phyloP scores from a whole-genome alignment of 2,329 filamentous ascomycete genomes.

The Talaromyces sp. region DNA sequence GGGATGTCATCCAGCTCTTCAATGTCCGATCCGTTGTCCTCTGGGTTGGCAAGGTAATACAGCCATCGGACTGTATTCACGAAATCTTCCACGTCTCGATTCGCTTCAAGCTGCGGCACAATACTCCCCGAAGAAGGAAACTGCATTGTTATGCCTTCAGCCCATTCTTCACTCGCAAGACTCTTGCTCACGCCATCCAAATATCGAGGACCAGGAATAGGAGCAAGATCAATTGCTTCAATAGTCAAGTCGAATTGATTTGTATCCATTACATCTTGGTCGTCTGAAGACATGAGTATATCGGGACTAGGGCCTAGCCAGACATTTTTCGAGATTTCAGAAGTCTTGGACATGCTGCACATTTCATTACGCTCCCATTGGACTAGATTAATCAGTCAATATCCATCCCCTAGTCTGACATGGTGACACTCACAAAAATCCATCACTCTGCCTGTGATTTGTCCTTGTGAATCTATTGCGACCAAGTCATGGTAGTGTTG shows the following conservation, averaged over 20 bases:
- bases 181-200: constrained; percentile 62
- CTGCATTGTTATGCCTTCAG: constrained; percentile 56
- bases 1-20: constrained; percentile 56
- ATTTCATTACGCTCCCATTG: constrained; percentile 87
- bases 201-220: constrained; percentile 65
- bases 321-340: constrained; percentile 84
- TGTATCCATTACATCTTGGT: constrained; percentile 47
- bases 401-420: not conserved
- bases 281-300: constrained; percentile 47
- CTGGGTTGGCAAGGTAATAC: constrained; percentile 71
- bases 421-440: constrained; percentile 65
- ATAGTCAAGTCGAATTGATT: constrained; percentile 74
- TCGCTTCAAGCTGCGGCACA: constrained; percentile 76
- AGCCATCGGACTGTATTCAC: constrained; percentile 89
- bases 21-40: constrained; percentile 34
- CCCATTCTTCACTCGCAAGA: constrained; percentile 38
- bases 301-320: constrained; percentile 88
- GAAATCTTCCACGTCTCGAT: constrained; percentile 77
- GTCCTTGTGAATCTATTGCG: constrained; percentile 68
- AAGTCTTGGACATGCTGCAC: constrained; percentile 85
- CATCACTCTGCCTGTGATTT: constrained; percentile 70
- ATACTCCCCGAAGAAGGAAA: constrained; percentile 96
- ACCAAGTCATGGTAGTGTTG: constrained; percentile 66
- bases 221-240: constrained; percentile 81
- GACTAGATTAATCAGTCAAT: constrained; percentile 40